phyloP scores from a whole-genome alignment of 2,329 filamentous ascomycete genomes.

The Lasiodiplodia theobromae region DNA sequence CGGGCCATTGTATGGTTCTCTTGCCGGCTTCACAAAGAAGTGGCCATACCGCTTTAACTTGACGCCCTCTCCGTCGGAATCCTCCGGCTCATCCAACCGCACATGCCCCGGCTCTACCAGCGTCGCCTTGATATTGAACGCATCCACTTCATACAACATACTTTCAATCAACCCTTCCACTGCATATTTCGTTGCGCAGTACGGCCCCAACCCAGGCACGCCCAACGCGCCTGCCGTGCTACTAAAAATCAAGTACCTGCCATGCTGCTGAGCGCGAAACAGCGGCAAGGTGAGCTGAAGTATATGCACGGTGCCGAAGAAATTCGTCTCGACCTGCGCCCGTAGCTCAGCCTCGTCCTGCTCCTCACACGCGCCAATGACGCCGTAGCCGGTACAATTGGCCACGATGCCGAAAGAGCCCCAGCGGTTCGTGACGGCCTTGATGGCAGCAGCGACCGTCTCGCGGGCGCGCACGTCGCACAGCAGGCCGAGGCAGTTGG shows the following conservation, averaged over 20 bases:
- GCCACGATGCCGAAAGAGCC: conserved; percentile 52
- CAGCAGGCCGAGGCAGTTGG: conserved; percentile 76
- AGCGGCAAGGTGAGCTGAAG: conserved; percentile 88
- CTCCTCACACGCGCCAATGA: conserved; percentile 95
- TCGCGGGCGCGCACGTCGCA: conserved; percentile 88
- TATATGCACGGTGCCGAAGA: conserved; percentile 93
- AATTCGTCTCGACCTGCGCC: conserved; percentile 97
- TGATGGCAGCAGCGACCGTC: conserved; percentile 76
- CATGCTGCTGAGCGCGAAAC: conserved; percentile 75
- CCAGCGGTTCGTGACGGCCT: conserved; percentile 75
- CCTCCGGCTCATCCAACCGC: conserved; percentile 79
- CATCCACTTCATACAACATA: conserved; percentile 93
- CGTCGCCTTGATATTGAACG: conserved; percentile 91
- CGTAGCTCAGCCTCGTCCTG: conserved; percentile 94
- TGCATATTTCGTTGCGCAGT: conserved; percentile 96
- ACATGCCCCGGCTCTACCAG: conserved; percentile 92
- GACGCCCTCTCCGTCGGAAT: conserved; percentile 42
- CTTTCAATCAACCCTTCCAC: conserved; percentile 95
- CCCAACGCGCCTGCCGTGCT: conserved; percentile 92
- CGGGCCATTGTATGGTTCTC: conserved; percentile 77
- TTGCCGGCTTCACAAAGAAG: conserved; percentile 84
- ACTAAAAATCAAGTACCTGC: conserved; percentile 93
- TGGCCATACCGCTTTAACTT: conserved; percentile 83
- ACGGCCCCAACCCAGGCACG: conserved; percentile 89
- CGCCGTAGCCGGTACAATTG: conserved; percentile 83